Evolutionary conservation across 75 land plant genomes (phyloP), one percentile per base, ranked within the genome.

Genomic region (Selaginella tamariscina): DNA sequence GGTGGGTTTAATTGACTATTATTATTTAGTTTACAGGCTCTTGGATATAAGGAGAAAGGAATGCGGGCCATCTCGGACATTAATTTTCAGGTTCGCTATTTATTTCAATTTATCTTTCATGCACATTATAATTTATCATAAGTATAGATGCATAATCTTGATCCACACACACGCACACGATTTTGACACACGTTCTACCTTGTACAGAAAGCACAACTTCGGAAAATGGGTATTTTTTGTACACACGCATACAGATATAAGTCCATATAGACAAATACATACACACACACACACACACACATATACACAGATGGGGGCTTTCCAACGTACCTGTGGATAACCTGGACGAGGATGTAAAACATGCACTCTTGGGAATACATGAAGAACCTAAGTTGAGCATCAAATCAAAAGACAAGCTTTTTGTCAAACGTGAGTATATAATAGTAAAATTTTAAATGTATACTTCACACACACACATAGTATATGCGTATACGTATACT

Each of bases 281-380:
- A 9, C 21, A 23, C 62, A 8, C 2, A 59, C 62, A 59, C 26
- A 8, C 8, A 8, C 21, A 2, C 8, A 5, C 8, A 26, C n/a
- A 2, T 59, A 9, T 59, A 8, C 23, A 8, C 23, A 77, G 78
- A 67, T 2, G 56, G 2, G 32, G 27, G 63, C 2, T 31, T 77
- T 1, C 74, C 74, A 28, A 55, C 18, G 0, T 67, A 72, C 56
- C 33, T 24, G 68, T 72, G 1, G 70, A 77, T 24, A 24, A 72
- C 29, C 33, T 77, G 54, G 78, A 77, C 33, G 0, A 26, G 22
- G 78, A 77, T 18, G 68, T 77, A 23, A 77, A 72, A 30, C 33
- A 72, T 27, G 70, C 70, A 2, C 31, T 77, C 13, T 33, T 30
- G n/a, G 69, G 66, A 2, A 67, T 73, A 1, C 68, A 67, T 68